phyloP scores from a whole-genome alignment of 768 basidiomycete genomes.

The Gloeopeniophorella convolvens region DNA sequence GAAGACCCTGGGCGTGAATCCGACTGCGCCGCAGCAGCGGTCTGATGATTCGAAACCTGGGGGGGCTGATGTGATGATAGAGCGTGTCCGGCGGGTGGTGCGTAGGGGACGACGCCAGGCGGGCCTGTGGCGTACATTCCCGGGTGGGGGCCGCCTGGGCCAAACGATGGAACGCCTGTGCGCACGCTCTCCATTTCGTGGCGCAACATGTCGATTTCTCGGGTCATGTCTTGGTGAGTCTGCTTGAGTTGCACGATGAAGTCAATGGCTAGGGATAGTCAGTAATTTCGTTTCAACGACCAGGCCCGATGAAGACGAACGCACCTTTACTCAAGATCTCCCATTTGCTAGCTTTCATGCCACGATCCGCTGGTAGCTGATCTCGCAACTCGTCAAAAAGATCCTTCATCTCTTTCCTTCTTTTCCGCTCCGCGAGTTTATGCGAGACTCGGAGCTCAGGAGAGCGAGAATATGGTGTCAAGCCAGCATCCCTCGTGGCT shows the following conservation, averaged over 20 bases:
- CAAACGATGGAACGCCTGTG: constrained; percentile 46
- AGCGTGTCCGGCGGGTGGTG: constrained; percentile 41
- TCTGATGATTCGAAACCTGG: constrained; percentile 27
- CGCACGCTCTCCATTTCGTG: constrained; percentile 65
- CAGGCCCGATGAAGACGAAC: constrained; percentile 19
- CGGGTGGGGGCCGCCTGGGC: constrained; percentile 37
- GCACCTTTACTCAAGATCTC: constrained; percentile 95
- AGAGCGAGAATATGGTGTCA: constrained; percentile 89
- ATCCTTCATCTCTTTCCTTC: constrained; percentile 99
- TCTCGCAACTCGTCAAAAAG: constrained; percentile 95
- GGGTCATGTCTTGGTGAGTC: constrained; percentile 65
- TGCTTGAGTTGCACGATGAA: constrained; percentile 77
- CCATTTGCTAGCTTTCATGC: constrained; percentile 98
- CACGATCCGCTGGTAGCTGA: constrained; percentile 84
- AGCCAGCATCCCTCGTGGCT: constrained; percentile 24
- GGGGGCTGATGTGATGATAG: constrained; percentile 38
- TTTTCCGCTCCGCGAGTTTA: constrained; percentile 94
- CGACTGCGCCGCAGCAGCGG: constrained; percentile 27
- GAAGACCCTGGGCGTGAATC: constrained; percentile 44
- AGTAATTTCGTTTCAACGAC: background rate
- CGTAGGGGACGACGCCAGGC: constrained; percentile 35
- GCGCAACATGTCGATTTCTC: constrained; percentile 73
- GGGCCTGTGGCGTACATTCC: constrained; percentile 29
- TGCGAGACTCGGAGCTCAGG: constrained; percentile 94
- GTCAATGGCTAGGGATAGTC: constrained; percentile 64